These are phyloP conservation scores for Didymella exigua DNA, from an alignment of 2,329 filamentous ascomycete genomes.

Conservation along the genomic window DNA sequence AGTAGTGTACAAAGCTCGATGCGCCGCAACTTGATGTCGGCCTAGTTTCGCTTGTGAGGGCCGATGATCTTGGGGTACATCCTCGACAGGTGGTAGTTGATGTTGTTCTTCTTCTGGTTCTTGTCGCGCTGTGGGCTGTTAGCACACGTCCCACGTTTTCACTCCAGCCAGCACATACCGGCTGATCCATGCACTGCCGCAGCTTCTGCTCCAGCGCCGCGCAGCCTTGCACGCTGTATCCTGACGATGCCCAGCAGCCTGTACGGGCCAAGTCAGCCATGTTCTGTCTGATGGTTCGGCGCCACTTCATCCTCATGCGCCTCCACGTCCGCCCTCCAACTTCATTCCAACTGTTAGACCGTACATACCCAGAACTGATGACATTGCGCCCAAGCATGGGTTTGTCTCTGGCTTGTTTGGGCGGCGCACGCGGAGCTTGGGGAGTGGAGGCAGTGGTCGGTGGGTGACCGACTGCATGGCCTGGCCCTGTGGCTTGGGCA, in stretches of 20 bases:
- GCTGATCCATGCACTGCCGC: constrained; percentile 78
- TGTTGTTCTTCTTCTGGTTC: constrained; percentile 70
- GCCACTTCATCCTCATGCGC: neutral
- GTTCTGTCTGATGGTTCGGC: neutral
- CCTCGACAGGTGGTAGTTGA: constrained; percentile 90
- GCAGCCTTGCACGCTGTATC: constrained; percentile 68
- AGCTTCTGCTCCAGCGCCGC: constrained; percentile 65
- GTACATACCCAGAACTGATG: constrained; percentile 65
- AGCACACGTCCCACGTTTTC: neutral
- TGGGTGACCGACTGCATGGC: constrained; percentile 47
- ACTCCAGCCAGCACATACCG: constrained; percentile 57
- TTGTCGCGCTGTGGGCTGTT: constrained; percentile 57
- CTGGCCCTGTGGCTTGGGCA: constrained; percentile 44
- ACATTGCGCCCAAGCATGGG: constrained; percentile 70
- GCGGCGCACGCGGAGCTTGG: constrained; percentile 67
- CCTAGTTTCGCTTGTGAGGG: constrained; percentile 68
- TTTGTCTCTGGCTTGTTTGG: constrained; percentile 67
- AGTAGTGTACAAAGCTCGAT: constrained; percentile 32
- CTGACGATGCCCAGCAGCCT: constrained; percentile 86
- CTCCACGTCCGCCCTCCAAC: neutral
- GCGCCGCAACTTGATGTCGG: neutral
- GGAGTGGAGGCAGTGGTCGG: constrained; percentile 63
- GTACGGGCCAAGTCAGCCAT: constrained; percentile 26
- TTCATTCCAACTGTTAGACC: neutral
- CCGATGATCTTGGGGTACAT: constrained; percentile 76